phyloP scores from a whole-genome alignment of 768 basidiomycete species.

The Boletus edulis region DNA sequence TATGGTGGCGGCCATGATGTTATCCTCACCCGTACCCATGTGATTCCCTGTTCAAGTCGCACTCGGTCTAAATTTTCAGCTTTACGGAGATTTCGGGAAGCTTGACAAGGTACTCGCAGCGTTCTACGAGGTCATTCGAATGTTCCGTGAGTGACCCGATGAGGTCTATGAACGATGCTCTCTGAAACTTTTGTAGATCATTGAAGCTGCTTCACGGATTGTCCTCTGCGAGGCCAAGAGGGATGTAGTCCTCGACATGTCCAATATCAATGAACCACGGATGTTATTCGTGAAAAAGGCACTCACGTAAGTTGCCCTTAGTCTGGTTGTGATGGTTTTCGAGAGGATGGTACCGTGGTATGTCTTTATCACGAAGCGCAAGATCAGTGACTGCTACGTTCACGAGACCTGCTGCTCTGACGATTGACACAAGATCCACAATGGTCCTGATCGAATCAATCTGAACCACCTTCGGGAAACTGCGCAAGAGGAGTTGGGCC shows the following conservation, averaged over 20 bases:
- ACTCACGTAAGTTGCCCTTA: slow-evolving; percentile 9
- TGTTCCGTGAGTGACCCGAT: slow-evolving; percentile 26
- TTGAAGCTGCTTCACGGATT: slow-evolving; percentile 26
- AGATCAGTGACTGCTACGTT: slow-evolving; percentile 1
- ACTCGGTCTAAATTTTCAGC: slow-evolving; percentile 4
- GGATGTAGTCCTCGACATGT: slow-evolving; percentile 22
- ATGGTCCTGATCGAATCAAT: not conserved
- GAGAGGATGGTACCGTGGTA: slow-evolving; percentile 6
- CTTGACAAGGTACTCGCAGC: slow-evolving; percentile 28
- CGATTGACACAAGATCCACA: not conserved
- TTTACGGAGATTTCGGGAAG: slow-evolving; percentile 24
- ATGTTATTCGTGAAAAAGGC: slow-evolving; percentile 20
- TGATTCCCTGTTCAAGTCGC: too few species aligned
- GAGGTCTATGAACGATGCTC: not conserved
- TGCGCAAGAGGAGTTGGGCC: not conserved
- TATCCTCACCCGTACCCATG: too few species aligned
- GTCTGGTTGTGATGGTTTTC: not conserved
- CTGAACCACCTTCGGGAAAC: not conserved
- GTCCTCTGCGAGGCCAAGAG: slow-evolving; percentile 26
- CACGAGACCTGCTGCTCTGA: not conserved
- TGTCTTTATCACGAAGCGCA: not conserved
- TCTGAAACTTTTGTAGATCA: not conserved
- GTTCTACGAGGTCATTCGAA: slow-evolving; percentile 28
- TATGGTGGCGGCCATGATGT: too few species aligned
- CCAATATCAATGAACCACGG: slow-evolving; percentile 7